phyloP scores from a whole-genome alignment of 805 yeast genomes.

The Ogataea methylovora region DNA sequence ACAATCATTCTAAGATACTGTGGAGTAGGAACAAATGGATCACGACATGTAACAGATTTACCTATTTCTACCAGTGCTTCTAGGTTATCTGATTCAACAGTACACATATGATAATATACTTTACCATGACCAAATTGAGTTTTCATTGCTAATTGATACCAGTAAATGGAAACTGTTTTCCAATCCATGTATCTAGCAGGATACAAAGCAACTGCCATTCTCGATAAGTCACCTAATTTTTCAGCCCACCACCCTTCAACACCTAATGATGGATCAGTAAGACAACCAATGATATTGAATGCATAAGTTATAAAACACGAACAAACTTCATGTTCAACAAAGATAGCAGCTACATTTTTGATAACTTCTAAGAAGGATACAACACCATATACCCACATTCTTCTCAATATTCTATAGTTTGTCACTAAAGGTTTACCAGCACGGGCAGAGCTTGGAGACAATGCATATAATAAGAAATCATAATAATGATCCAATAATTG shows the following conservation, averaged over 20 bases:
- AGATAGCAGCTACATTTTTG: conserved; percentile 65
- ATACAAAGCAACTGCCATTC: conserved; percentile 84
- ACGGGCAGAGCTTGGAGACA: conserved; percentile 57
- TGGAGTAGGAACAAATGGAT: conserved; percentile 77
- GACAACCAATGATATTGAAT: conserved; percentile 48
- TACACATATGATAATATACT: conserved; percentile 79
- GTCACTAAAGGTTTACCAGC: conserved; percentile 74
- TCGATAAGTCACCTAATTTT: conserved; percentile 74
- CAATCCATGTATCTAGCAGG: conserved; percentile 78
- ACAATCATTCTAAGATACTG: conserved; percentile 72
- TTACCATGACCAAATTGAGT: conserved; percentile 80
- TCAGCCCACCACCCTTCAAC: conserved; percentile 78
- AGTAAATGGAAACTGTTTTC: conserved; percentile 74
- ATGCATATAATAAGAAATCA: conserved; percentile 63
- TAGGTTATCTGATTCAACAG: conserved; percentile 70
- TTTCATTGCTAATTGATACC: conserved; percentile 72
- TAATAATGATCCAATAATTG: conserved; percentile 63
- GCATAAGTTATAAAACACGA: conserved; percentile 69
- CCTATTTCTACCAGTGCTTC: conserved; percentile 78
- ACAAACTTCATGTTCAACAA: conserved; percentile 68
- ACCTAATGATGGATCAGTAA: conserved; percentile 47
- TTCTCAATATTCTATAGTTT: conserved; percentile 67
- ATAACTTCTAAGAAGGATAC: conserved; percentile 73
- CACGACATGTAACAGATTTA: conserved; percentile 70
- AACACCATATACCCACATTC: conserved; percentile 83